phyloP scores from a whole-genome alignment of 1,284 basidiomycete genomes.

The Irpex lacteus region DNA sequence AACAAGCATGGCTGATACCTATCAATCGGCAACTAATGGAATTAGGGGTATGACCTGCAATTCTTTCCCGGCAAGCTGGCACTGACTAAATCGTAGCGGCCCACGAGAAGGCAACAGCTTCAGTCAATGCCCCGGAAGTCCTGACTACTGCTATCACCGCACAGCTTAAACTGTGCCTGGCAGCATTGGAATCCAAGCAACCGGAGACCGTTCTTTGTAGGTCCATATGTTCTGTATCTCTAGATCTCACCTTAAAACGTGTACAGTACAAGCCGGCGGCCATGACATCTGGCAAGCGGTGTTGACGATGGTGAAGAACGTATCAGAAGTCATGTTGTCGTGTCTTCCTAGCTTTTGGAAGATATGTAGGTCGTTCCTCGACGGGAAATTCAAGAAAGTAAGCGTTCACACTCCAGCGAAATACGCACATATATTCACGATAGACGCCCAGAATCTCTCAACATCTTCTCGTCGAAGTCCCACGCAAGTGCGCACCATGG shows the following conservation, averaged over 20 bases:
- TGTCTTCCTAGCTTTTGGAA: slow-evolving; percentile 93
- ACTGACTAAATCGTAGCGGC: slow-evolving; percentile 33
- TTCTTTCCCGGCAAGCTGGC: neutral
- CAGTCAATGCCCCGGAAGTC: slow-evolving; percentile 34
- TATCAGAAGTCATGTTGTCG: slow-evolving; percentile 67
- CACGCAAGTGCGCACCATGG: slow-evolving; percentile 87
- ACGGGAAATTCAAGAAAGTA: slow-evolving; percentile 88
- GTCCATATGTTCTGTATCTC: slow-evolving; percentile 19
- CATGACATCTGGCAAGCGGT: slow-evolving; percentile 84
- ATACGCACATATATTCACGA: neutral
- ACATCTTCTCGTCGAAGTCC: slow-evolving; percentile 62
- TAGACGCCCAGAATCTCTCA: slow-evolving; percentile 20
- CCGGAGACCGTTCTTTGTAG: slow-evolving; percentile 63
- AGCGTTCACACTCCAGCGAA: slow-evolving; percentile 14
- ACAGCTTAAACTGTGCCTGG: slow-evolving; percentile 56
- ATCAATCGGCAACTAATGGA: slow-evolving; percentile 49
- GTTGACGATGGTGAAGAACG: slow-evolving; percentile 65
- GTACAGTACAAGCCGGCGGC: slow-evolving; percentile 40
- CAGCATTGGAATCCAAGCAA: slow-evolving; percentile 62
- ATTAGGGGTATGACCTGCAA: slow-evolving; percentile 51
- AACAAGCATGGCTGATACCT: slow-evolving; percentile 72
- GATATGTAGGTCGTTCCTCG: slow-evolving; percentile 87
- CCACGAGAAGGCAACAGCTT: slow-evolving; percentile 38
- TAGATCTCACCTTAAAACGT: neutral
- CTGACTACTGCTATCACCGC: slow-evolving; percentile 44